Conservation (phyloP, 2,329 filamentous ascomycete genomes). For the Colletotrichum siamense region DNA sequence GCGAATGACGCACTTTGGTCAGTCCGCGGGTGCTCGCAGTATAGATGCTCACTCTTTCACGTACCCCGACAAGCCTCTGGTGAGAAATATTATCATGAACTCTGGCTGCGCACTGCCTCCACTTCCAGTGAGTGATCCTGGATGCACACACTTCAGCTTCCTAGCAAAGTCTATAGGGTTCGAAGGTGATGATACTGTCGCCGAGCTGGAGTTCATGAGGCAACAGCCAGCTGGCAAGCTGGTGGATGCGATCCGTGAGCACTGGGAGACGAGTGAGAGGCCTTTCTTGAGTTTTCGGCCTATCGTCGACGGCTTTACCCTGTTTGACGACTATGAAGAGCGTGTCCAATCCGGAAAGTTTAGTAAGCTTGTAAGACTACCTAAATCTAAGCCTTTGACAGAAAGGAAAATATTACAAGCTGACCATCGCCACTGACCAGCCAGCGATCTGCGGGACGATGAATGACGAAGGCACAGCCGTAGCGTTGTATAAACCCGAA, state of each 20-base stretch:
- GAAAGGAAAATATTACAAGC: fast-evolving
- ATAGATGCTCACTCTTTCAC: not conserved
- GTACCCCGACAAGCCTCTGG: not conserved
- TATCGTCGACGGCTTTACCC: not conserved
- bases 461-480: not conserved
- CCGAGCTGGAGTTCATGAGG: not conserved
- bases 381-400: fast-evolving
- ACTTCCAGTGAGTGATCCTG: not conserved
- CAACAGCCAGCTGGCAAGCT: not conserved
- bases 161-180: not conserved
- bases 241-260: not conserved
- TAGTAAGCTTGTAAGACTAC: not conserved
- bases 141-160: not conserved
- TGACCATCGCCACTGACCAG: not conserved
- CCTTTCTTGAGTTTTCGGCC: not conserved
- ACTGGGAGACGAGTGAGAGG: not conserved
- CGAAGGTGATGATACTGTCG: not conserved
- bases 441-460: not conserved
- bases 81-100: not conserved
- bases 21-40: not conserved
- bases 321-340: not conserved
- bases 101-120: not conserved
- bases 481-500: not conserved
- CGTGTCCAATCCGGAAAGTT: not conserved
- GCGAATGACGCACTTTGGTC: not conserved